Percentiles rank a stretch among this genome's conserved stretches.
phyloP scores from a whole-genome alignment of 257 asterid species.

The Lycium ferocissimum region DNA sequence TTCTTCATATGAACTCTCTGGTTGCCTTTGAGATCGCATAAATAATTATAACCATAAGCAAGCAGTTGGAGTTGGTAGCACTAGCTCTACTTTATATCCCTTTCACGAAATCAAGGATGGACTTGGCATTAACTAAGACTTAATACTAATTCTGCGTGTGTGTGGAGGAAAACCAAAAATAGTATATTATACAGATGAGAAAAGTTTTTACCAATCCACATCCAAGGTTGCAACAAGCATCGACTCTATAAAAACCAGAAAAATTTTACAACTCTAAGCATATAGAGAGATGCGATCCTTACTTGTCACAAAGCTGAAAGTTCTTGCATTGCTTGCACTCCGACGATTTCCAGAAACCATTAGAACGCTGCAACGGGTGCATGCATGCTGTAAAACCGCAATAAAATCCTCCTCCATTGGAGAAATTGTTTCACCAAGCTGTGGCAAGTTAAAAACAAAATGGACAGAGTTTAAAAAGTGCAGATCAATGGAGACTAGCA shows the following conservation, averaged over 20 bases:
- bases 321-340: conserved; percentile 82
- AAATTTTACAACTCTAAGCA: conserved; percentile 7
- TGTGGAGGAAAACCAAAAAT: not conserved
- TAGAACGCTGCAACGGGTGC: conserved; percentile 84
- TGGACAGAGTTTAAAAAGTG: conserved; percentile 11
- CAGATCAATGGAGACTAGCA: conserved; percentile 19
- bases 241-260: not conserved
- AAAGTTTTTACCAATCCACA: not conserved
- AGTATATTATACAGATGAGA: not conserved
- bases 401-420: too few species aligned
- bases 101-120: not conserved
- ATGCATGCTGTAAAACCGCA: conserved; percentile 45
- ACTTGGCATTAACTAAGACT: not conserved
- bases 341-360: conserved; percentile 88
- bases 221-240: not conserved
- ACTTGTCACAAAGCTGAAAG: conserved; percentile 87
- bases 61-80: not conserved
- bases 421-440: too few species aligned
- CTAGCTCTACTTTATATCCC: not conserved
- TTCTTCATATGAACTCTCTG: not conserved
- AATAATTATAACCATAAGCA: not conserved
- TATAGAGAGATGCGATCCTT: conserved; percentile 33
- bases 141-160: not conserved
- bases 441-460: not conserved
- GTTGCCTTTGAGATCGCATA: not conserved